These are phyloP conservation scores for Eremomyces bilateralis DNA, from an alignment of 495 filamentous ascomycete species.

Conservation along the genomic window DNA sequence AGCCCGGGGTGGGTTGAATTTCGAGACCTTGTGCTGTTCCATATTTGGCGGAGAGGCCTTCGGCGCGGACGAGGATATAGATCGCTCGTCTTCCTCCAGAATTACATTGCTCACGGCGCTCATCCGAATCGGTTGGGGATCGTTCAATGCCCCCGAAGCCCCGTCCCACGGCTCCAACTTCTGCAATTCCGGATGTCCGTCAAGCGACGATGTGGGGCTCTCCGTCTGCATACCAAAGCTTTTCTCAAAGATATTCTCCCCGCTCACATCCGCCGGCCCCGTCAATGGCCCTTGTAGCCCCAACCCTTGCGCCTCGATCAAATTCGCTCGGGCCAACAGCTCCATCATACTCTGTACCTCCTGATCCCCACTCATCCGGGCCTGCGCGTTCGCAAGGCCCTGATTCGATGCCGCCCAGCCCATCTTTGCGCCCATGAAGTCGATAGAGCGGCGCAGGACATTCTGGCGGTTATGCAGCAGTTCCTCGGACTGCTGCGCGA, in stretches of 20 bases:
- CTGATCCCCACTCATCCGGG: constrained; percentile 56
- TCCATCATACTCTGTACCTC: constrained; percentile 86
- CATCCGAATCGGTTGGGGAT: background rate
- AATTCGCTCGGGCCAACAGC: constrained; percentile 53
- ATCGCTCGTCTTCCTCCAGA: background rate
- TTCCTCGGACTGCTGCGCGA: constrained; percentile 89
- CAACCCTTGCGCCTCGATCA: constrained; percentile 29
- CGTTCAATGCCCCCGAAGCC: too few species aligned
- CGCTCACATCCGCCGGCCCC: constrained; percentile 46
- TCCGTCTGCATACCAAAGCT: constrained; percentile 32
- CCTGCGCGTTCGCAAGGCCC: constrained; percentile 56
- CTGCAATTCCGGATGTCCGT: background rate
- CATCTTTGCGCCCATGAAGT: constrained; percentile 90
- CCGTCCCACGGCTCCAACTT: too few species aligned
- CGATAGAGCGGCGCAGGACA: constrained; percentile 78
- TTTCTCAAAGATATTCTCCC: constrained; percentile 61
- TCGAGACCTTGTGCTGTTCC: too few species aligned
- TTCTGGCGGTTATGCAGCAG: constrained; percentile 77
- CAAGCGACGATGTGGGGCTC: constrained; percentile 13
- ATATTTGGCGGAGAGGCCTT: background rate
- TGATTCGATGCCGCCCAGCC: constrained; percentile 51
- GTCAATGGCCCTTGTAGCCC: constrained; percentile 40
- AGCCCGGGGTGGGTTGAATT: constrained; percentile 22
- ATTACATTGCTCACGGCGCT: background rate
- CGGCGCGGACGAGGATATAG: background rate